Percentiles rank a stretch among this genome's conserved stretches.
Conservation (phyloP, 1,284 basidiomycete species). For the Boletellus deceptivus region DNA sequence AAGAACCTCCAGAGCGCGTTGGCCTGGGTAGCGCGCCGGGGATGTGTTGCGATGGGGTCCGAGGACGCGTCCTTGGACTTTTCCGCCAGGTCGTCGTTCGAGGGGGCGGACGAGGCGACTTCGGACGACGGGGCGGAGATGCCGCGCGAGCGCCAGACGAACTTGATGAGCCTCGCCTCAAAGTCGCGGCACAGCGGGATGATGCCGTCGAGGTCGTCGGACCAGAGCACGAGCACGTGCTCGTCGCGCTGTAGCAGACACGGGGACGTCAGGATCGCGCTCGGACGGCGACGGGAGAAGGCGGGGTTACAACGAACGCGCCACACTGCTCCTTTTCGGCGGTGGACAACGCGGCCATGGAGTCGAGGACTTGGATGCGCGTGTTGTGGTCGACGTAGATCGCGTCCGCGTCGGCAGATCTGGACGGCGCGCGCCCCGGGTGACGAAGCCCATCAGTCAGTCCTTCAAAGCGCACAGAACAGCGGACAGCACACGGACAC, state of each 20-base stretch:
- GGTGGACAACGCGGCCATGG: constrained; percentile 64
- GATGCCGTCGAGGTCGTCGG: constrained; percentile 68
- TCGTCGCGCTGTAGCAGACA: constrained; percentile 57
- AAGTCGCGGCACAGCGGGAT: constrained; percentile 68
- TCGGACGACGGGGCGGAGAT: constrained; percentile 27
- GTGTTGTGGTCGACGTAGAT: constrained; percentile 70
- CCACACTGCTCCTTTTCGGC: constrained; percentile 84
- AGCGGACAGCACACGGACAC: constrained; percentile 38
- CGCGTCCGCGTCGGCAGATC: constrained; percentile 43
- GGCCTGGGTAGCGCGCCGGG: constrained; percentile 10
- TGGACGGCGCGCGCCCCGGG: constrained; percentile 23
- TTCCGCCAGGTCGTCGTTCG: constrained; percentile 53
- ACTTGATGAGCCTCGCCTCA: constrained; percentile 74
- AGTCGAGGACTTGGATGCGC: constrained; percentile 67
- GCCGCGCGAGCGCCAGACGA: constrained; percentile 68
- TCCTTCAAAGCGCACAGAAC: not conserved
- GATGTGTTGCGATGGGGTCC: constrained; percentile 25
- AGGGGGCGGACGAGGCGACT: constrained; percentile 53
- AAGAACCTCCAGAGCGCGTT: constrained; percentile 30
- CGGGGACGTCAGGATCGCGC: no score
- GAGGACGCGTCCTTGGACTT: constrained; percentile 34
- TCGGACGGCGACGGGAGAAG: not conserved
- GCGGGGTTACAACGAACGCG: constrained; percentile 65
- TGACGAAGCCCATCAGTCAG: not conserved
- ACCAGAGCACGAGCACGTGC: constrained; percentile 74